Percentiles rank a stretch among this genome's conserved stretches.
phyloP scores from a whole-genome alignment of 1,284 basidiomycete genomes.

The Xerocomus alliaceus region DNA sequence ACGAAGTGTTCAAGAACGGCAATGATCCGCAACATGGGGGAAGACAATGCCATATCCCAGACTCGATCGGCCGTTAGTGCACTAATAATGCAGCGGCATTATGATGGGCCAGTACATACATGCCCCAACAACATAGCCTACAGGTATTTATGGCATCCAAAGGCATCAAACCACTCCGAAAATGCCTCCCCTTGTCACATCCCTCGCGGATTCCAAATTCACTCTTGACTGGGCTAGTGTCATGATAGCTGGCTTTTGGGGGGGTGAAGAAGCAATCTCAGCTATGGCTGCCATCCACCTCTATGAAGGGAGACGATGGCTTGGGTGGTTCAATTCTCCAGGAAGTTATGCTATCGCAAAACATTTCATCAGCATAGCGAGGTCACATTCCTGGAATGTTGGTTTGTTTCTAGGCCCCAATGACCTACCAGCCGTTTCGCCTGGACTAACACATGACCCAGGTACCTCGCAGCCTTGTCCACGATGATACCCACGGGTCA shows the following conservation, averaged over 20 bases:
- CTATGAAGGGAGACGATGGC: slow-evolving; percentile 32
- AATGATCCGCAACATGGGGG: too few species aligned
- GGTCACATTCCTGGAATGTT: slow-evolving; percentile 37
- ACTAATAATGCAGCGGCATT: too few species aligned
- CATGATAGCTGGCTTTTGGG: slow-evolving; percentile 40
- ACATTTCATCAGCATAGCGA: slow-evolving; percentile 37
- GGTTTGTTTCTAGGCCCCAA: slow-evolving; percentile 39
- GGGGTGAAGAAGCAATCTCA: slow-evolving; percentile 40
- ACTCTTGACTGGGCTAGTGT: slow-evolving; percentile 33
- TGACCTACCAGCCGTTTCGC: slow-evolving; percentile 24
- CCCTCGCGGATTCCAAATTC: slow-evolving; percentile 21
- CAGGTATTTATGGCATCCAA: too few species aligned
- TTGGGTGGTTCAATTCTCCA: slow-evolving; percentile 46
- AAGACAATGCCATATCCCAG: too few species aligned
- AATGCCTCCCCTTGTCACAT: slow-evolving; percentile 27
- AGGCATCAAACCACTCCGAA: too few species aligned
- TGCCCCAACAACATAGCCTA: too few species aligned
- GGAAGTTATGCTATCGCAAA: slow-evolving; percentile 39
- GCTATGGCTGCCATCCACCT: slow-evolving; percentile 41
- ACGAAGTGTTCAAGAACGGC: too few species aligned
- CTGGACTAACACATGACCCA: slow-evolving; percentile 38
- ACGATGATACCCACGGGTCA: background rate
- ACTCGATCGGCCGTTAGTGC: too few species aligned
- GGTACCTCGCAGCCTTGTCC: slow-evolving; percentile 21
- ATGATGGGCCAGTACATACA: too few species aligned